Percentiles rank a stretch among this genome's conserved stretches.
phyloP scores from a whole-genome alignment of 2,329 filamentous ascomycete species.

The Huntiella decipiens region DNA sequence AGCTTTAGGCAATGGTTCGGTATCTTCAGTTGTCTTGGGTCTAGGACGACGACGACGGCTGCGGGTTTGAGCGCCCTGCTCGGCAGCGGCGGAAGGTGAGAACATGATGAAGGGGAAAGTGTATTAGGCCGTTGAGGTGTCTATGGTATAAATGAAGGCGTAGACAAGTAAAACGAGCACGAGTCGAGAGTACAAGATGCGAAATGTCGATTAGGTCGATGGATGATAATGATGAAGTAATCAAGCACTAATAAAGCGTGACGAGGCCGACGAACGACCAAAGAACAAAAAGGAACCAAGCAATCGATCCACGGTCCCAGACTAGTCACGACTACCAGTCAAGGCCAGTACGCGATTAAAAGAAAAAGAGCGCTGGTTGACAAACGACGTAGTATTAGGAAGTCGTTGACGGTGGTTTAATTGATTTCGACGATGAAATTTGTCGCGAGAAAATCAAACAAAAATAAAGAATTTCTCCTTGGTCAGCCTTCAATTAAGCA shows the following conservation, averaged over 20 bases:
- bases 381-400: not conserved
- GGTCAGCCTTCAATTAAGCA: no score
- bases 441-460: no score
- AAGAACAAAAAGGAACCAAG: constrained; percentile 5
- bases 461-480: not conserved
- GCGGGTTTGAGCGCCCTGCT: constrained; percentile 25
- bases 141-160: not conserved
- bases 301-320: not conserved
- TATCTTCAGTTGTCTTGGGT: constrained; percentile 34
- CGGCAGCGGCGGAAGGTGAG: constrained; percentile 32
- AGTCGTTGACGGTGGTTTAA: no score
- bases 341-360: not conserved
- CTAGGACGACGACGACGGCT: constrained; percentile 40
- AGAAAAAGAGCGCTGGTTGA: not conserved
- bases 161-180: not conserved
- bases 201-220: not conserved
- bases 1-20: constrained; percentile 39
- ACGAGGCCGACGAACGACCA: not conserved
- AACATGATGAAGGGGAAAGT: constrained; percentile 28
- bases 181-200: not conserved
- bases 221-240: not conserved
- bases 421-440: no score
- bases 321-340: not conserved
- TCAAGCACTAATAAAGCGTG: not conserved
- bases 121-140: not conserved